Evolutionary conservation across 805 yeast species (phyloP), one percentile per base, ranked within the genome.

Genomic region (Kurtzmaniella fragi): DNA sequence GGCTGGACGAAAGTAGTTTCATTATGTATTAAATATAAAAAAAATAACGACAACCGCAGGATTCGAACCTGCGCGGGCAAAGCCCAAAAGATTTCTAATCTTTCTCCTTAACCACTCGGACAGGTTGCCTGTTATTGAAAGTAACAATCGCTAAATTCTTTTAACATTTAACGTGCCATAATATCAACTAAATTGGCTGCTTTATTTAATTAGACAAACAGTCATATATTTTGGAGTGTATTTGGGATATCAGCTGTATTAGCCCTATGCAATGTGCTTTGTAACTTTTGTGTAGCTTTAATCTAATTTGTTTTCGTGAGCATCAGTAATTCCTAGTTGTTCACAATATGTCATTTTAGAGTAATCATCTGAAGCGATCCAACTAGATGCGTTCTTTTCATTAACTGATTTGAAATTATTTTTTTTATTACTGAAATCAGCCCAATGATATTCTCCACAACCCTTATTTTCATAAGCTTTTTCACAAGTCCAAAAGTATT

Each of bases 401-500:
- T 60, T 50, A 1, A 54, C 52, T 0, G 78, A 67, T 7, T 53
- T 47, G 17, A 59, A 54, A 29, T 61, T 54, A n/a, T 52, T 54
- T 2, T 61, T 50, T 4, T 42, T 46, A 13, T 60, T 52, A 5
- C 32, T 37, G 41, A 77, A 75, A 39, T 73, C 65, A 0, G 80
- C 82, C 68, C 72, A 76, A 40, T 70, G 61, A 35, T 73, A 70
- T 1, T 73, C 68, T 2, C 69, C 58, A 43, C 84, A 78, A 17
- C 70, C 73, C 27, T 61, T 59, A 31, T 65, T 67, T 34, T 50
- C 54, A 46, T 73, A 75, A 16, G 61, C 53, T 5, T 69, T 59
- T 40, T 72, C 71, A 49, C 93, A 84, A 47, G 70, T 65, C 90
- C 91, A 84, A 16, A 80, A 71, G 49, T 84, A 84, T 39, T 68